Conservation (phyloP, 768 basidiomycete species). For the Tubosaeta sp. region DNA sequence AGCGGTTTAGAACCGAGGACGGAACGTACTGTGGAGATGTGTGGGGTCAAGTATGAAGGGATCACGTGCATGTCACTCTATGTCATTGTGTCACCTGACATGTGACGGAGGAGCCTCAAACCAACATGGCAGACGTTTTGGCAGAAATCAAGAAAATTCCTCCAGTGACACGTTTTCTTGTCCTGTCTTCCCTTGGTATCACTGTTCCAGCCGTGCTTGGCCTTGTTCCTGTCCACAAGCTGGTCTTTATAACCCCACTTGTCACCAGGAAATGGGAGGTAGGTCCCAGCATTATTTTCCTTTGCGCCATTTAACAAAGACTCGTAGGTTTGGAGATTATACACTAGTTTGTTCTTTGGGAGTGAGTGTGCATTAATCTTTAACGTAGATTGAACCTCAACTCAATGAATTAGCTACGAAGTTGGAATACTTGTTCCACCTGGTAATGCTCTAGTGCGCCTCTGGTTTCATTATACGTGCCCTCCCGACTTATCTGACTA, state of each 20-base stretch:
- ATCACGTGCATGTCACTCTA: neutral
- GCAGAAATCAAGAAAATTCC: slow-evolving; percentile 78
- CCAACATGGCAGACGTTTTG: slow-evolving; percentile 43
- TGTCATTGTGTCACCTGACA: neutral
- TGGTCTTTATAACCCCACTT: slow-evolving; percentile 49
- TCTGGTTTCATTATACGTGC: too few species aligned
- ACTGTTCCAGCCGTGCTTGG: slow-evolving; percentile 55
- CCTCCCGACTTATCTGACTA: too few species aligned
- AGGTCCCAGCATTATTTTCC: slow-evolving; percentile 5
- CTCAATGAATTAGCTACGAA: slow-evolving; percentile 19
- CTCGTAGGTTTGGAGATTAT: slow-evolving; percentile 65
- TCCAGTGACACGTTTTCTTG: slow-evolving; percentile 72
- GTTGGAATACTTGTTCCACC: slow-evolving; percentile 37
- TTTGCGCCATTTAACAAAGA: neutral
- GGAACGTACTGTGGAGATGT: neutral
- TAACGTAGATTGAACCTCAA: neutral
- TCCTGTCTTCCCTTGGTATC: slow-evolving; percentile 55
- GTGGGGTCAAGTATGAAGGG: too few species aligned
- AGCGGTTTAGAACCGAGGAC: neutral
- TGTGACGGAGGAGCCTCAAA: neutral
- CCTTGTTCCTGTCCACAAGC: slow-evolving; percentile 46
- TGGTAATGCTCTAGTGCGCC: slow-evolving; percentile 42
- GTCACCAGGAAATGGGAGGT: slow-evolving; percentile 55
- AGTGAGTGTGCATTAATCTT: slow-evolving; percentile 32
- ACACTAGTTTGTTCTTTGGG: slow-evolving; percentile 72